Evolutionary conservation across 2,329 filamentous ascomycete species (phyloP).

Genomic region (Fusarium tjaetaba): DNA sequence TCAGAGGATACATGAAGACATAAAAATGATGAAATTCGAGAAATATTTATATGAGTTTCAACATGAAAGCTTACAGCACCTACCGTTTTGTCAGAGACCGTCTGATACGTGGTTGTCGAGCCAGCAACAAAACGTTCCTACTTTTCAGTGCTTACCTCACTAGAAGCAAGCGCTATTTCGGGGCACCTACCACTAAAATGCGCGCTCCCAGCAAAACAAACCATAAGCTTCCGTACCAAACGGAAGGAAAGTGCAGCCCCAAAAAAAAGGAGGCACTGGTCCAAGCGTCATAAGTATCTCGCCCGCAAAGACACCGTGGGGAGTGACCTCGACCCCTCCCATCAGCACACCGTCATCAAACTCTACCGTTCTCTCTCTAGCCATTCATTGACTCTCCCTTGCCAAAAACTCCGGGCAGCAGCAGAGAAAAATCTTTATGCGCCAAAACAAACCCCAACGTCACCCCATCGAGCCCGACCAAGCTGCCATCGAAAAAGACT

Average conservation of each 20-base stretch:
- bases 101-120: constrained; percentile 21
- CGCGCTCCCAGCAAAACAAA: background rate
- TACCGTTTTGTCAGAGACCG: background rate
- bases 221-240: background rate
- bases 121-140: constrained; percentile 5
- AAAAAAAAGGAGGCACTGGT: constrained; percentile 48
- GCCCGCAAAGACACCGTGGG: constrained; percentile 15
- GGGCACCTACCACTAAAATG: background rate
- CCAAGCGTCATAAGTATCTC: constrained; percentile 46
- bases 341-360: constrained; percentile 42
- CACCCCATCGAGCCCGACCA: constrained; percentile 61
- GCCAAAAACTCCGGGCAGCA: constrained; percentile 48
- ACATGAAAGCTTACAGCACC: background rate
- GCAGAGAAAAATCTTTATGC: constrained; percentile 62
- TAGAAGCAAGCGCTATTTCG: background rate
- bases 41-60: background rate
- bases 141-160: background rate
- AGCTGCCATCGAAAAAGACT: constrained; percentile 64
- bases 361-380: constrained; percentile 21
- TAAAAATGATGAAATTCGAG: background rate
- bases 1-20: background rate
- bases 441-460: constrained; percentile 65
- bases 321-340: constrained; percentile 43
- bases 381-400: constrained; percentile 39
- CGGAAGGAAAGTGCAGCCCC: constrained; percentile 3